A percentile compares a stretch with the other conserved stretches of the same genome.
Evolutionary conservation across 768 basidiomycete genomes (phyloP).

Genomic region (Cystofilobasidium ferigula): DNA sequence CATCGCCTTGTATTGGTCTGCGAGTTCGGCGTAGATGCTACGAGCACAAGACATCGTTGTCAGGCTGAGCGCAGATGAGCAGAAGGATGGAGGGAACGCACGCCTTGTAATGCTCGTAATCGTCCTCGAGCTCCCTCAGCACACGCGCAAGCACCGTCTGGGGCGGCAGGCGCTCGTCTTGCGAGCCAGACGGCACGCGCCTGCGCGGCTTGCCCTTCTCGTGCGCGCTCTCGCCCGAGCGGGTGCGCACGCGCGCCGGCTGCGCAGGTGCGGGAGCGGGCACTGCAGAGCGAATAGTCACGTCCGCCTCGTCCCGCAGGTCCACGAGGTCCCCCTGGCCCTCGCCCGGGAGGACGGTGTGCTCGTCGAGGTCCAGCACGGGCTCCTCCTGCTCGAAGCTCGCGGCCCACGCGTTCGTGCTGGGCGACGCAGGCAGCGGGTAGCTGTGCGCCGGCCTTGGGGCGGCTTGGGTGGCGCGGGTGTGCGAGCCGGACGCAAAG

Average conservation of each 20-base stretch:
- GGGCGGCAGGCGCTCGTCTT: constrained; percentile 49
- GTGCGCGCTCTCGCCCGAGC: background rate
- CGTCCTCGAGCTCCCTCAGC: constrained; percentile 79
- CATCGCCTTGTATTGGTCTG: constrained; percentile 85
- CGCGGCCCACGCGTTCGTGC: constrained; percentile 12
- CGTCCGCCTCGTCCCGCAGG: background rate
- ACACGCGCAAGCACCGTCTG: constrained; percentile 79
- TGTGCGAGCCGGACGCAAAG: background rate
- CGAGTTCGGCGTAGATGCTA: constrained; percentile 80
- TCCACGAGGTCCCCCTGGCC: background rate
- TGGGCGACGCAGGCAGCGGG: constrained; percentile 6
- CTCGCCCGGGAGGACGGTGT: background rate
- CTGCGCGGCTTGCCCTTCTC: constrained; percentile 20
- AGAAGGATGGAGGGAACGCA: constrained; percentile 39
- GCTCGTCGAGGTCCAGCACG: constrained; percentile 13
- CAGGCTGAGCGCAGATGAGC: background rate
- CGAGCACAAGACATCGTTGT: background rate
- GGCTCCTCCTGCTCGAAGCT: constrained; percentile 9
- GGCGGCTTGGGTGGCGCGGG: background rate
- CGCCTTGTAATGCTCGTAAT: constrained; percentile 91
- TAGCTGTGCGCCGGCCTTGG: background rate
- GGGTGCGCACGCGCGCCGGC: background rate
- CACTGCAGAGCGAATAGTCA: background rate
- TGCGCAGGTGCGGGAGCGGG: background rate
- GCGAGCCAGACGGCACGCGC: constrained; percentile 1